Conservation (phyloP, 495 filamentous ascomycete genomes). For the Cercophora sp. region DNA sequence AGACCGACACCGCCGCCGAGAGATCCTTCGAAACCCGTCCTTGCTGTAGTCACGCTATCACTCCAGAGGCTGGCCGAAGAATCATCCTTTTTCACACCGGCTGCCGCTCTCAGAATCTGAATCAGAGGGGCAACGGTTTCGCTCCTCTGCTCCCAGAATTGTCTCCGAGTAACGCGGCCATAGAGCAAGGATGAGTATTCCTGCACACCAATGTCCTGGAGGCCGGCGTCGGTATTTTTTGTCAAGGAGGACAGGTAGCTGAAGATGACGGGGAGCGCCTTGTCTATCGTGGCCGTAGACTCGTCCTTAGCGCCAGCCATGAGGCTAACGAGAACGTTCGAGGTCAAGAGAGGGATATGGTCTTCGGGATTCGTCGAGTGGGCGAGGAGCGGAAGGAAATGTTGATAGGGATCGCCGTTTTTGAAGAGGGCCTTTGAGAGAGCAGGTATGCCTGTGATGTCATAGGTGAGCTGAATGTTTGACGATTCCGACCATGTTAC, state of each 20-base stretch:
- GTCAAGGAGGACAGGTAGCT: constrained; percentile 78
- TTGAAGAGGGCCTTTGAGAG: constrained; percentile 71
- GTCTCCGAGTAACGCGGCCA: constrained; percentile 64
- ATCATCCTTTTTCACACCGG: constrained; percentile 62
- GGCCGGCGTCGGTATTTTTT: constrained; percentile 70
- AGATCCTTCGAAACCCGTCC: constrained; percentile 56
- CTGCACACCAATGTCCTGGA: constrained; percentile 94
- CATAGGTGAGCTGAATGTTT: constrained; percentile 17
- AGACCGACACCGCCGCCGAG: constrained; percentile 80
- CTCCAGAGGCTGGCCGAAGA: constrained; percentile 64
- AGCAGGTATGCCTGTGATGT: constrained; percentile 64
- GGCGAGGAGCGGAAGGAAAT: constrained; percentile 80
- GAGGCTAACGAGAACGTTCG: constrained; percentile 78
- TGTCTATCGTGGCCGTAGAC: constrained; percentile 54
- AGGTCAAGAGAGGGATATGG: constrained; percentile 81
- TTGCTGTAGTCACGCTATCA: constrained; percentile 52
- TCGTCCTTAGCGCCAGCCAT: constrained; percentile 65
- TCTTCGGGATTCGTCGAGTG: constrained; percentile 79
- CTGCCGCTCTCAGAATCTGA: constrained; percentile 75
- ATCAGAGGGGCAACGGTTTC: constrained; percentile 80
- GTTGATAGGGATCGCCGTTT: constrained; percentile 73
- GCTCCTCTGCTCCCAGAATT: constrained; percentile 84
- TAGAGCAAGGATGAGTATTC: constrained; percentile 85
- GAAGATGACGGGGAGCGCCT: constrained; percentile 78
- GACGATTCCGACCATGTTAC: too few species aligned